Percentiles rank a stretch among this genome's conserved stretches.
Evolutionary conservation across 345 rosid genomes (phyloP).

Genomic region (Arabidopsis thaliana): TAIR10.1 NC_003076.8:13234501-13235000

Average conservation of each 20-base stretch:
- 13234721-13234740: conserved; percentile 79
- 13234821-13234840: conserved; percentile 62
- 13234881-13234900: conserved; percentile 80
- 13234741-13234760: conserved; percentile 65
- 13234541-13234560: not conserved
- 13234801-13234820: conserved; percentile 60
- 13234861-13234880: conserved; percentile 74
- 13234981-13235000: conserved; percentile 62
- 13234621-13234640: conserved; percentile 46
- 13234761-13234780: conserved; percentile 76
- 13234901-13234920: conserved; percentile 69
- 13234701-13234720: conserved; percentile 83
- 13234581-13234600: not conserved
- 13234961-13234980: conserved; percentile 86
- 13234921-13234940: conserved; percentile 75
- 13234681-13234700: conserved; percentile 64
- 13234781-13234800: conserved; percentile 64
- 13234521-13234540: conserved; percentile 20
- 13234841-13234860: conserved; percentile 87
- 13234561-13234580: not conserved
- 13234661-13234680: conserved; percentile 41
- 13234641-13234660: conserved; percentile 41
- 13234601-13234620: conserved; percentile 19
- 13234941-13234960: conserved; percentile 89
- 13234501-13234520: conserved; percentile 34